Conservation (phyloP, 2,329 filamentous ascomycete genomes). For the Ilyonectria robusta region DNA sequence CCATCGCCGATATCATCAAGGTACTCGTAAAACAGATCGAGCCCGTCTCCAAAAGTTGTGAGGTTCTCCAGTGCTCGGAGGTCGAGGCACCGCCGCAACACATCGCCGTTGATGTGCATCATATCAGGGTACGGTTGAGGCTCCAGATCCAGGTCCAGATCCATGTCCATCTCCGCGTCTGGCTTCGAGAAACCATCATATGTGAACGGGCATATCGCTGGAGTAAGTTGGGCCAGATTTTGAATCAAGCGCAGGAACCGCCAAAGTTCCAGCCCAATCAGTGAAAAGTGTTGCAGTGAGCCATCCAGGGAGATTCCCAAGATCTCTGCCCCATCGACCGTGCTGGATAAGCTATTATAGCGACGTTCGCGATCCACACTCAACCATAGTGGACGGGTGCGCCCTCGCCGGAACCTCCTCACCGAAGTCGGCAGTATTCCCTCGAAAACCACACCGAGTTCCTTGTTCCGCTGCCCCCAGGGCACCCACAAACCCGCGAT, state of each 20-base stretch:
- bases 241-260: constrained; percentile 81
- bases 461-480: constrained; percentile 55
- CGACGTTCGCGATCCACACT: constrained; percentile 51
- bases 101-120: constrained; percentile 78
- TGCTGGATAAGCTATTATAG: constrained; percentile 61
- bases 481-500: constrained; percentile 68
- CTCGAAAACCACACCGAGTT: constrained; percentile 67
- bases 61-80: constrained; percentile 61
- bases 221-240: constrained; percentile 70
- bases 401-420: constrained; percentile 67
- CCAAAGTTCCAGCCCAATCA: constrained; percentile 75
- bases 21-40: constrained; percentile 62
- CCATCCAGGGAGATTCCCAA: constrained; percentile 80
- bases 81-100: constrained; percentile 69
- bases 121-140: constrained; percentile 59
- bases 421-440: constrained; percentile 70
- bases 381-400: constrained; percentile 68
- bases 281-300: constrained; percentile 76
- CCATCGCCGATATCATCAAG: constrained; percentile 66
- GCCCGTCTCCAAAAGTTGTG: constrained; percentile 50
- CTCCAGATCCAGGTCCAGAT: constrained; percentile 43
- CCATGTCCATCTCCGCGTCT: constrained; percentile 28
- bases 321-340: constrained; percentile 64
- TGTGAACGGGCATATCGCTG: constrained; percentile 64
- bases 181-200: constrained; percentile 15